These are phyloP conservation scores for Ascochyta clinopodiicola DNA, from an alignment of 2,329 filamentous ascomycete genomes.

Conservation along the genomic window DNA sequence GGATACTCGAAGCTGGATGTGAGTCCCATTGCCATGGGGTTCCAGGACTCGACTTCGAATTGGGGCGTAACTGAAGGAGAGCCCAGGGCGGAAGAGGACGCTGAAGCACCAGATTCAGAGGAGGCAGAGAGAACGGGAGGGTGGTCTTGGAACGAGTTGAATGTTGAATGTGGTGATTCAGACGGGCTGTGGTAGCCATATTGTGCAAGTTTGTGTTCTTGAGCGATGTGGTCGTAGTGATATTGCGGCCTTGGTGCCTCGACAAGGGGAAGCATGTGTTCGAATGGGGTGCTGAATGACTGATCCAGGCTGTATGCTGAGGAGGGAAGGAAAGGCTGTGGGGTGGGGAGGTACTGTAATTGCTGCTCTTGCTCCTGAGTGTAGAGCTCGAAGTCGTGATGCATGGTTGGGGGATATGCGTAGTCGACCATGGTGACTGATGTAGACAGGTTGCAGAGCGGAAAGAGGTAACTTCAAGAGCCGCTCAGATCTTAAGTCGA, in stretches of 20 bases:
- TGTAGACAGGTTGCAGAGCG: slow-evolving; percentile 10
- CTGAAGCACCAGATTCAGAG: slow-evolving; percentile 60
- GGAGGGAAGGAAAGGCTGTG: slow-evolving; percentile 38
- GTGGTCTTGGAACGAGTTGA: slow-evolving; percentile 56
- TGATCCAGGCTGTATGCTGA: slow-evolving; percentile 41
- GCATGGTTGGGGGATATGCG: slow-evolving; percentile 41
- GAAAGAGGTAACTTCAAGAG: slow-evolving; percentile 22
- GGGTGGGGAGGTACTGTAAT: slow-evolving; percentile 39
- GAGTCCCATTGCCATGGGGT: slow-evolving; percentile 65
- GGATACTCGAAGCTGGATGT: slow-evolving; percentile 64
- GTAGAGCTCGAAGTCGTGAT: slow-evolving; percentile 49
- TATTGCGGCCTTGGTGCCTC: slow-evolving; percentile 43
- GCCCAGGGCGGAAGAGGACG: slow-evolving; percentile 58
- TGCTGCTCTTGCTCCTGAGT: slow-evolving; percentile 42
- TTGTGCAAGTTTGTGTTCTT: slow-evolving; percentile 46
- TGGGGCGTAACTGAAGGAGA: slow-evolving; percentile 66
- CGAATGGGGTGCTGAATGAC: slow-evolving; percentile 48
- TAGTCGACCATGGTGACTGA: slow-evolving; percentile 46
- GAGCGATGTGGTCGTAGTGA: slow-evolving; percentile 44
- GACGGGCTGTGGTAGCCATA: slow-evolving; percentile 48
- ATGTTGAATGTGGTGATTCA: slow-evolving; percentile 53
- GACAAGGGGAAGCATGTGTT: slow-evolving; percentile 44
- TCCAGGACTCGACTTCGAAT: slow-evolving; percentile 63
- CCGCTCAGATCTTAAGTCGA: slow-evolving; percentile 25
- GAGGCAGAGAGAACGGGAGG: slow-evolving; percentile 56